Conservation (phyloP, 2,329 filamentous ascomycete species). For the Xylariaceae sp. region DNA sequence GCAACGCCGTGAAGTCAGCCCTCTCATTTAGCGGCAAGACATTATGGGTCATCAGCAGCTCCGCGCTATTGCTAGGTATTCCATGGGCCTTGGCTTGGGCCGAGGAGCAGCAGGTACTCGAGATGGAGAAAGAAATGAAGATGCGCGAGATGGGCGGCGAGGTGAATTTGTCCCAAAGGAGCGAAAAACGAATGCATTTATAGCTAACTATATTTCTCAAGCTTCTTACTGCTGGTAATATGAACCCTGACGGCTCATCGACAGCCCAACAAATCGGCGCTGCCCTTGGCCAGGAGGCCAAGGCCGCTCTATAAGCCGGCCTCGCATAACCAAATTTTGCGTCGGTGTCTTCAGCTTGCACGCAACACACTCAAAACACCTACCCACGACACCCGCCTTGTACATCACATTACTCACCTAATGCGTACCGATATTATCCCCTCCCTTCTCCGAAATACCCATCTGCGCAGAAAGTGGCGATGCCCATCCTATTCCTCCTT, state of each 20-base stretch:
- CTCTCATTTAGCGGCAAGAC: constrained; percentile 80
- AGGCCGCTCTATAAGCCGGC: constrained; percentile 56
- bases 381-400: neutral
- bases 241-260: constrained; percentile 40
- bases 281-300: constrained; percentile 55
- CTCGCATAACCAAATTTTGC: neutral
- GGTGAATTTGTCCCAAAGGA: constrained; percentile 35
- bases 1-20: constrained; percentile 63
- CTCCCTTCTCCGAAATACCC: neutral
- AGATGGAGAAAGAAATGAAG: constrained; percentile 97
- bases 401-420: constrained; percentile 13
- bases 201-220: constrained; percentile 25
- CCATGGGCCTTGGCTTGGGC: constrained; percentile 91
- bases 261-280: constrained; percentile 58
- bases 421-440: constrained; percentile 10
- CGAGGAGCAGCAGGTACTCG: constrained; percentile 94
- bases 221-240: constrained; percentile 56
- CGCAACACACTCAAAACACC: neutral
- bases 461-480: neutral
- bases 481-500: neutral
- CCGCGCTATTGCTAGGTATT: constrained; percentile 85
- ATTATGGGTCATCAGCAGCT: constrained; percentile 89
- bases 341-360: too few species aligned
- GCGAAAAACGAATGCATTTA: neutral
- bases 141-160: constrained; percentile 93